These are phyloP conservation scores for Infundibulicybe gibba DNA, from an alignment of 768 basidiomycete species.

Conservation along the genomic window DNA sequence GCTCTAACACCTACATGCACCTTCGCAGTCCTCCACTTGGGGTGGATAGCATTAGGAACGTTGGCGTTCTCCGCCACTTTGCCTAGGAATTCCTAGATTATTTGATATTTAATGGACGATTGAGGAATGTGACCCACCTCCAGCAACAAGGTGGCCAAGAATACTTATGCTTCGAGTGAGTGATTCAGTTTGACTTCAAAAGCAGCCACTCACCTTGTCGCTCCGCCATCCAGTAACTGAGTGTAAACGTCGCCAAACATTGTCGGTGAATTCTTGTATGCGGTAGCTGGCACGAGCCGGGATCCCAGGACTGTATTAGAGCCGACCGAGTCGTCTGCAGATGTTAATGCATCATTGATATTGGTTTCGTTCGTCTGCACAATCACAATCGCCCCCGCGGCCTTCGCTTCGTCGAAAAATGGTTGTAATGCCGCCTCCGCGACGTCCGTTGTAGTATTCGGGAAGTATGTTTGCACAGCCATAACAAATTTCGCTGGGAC, in stretches of 20 bases:
- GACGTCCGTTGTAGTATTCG: constrained; percentile 9
- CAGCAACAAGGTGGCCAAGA: constrained; percentile 8
- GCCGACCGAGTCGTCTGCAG: constrained; percentile 11
- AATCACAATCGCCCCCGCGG: constrained; percentile 10
- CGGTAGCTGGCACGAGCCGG: constrained; percentile 9
- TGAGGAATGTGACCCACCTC: background rate
- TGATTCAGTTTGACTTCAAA: background rate
- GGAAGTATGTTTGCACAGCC: constrained; percentile 13
- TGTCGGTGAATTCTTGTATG: constrained; percentile 10
- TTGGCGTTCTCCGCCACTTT: constrained; percentile 28
- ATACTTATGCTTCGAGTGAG: constrained; percentile 7
- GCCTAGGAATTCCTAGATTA: constrained; percentile 9
- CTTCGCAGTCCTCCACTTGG: constrained; percentile 33
- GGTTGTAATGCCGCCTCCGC: constrained; percentile 14
- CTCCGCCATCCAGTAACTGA: constrained; percentile 14
- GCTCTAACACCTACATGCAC: constrained; percentile 22
- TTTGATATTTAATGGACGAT: background rate
- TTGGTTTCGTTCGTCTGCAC: background rate
- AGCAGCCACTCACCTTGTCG: constrained; percentile 3
- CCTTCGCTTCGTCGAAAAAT: constrained; percentile 12
- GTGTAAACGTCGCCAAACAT: constrained; percentile 16
- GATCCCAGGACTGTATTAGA: constrained; percentile 11
- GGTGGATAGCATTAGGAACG: constrained; percentile 25
- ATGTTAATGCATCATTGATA: constrained; percentile 12
- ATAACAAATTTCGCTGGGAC: background rate